phyloP scores from a whole-genome alignment of 441 rosid species.

The Capsella rubella region DNA sequence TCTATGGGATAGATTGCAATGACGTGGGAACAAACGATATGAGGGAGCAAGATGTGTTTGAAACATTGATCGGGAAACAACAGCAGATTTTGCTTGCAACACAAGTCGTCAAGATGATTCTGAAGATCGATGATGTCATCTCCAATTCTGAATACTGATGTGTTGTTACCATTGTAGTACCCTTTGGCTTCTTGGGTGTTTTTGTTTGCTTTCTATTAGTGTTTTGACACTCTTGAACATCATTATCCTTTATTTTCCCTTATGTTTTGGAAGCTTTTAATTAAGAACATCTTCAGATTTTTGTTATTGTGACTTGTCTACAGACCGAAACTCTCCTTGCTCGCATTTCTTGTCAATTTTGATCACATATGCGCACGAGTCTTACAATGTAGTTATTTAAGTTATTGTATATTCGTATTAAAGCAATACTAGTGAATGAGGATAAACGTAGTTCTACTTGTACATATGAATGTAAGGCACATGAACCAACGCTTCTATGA shows the following conservation, averaged over 20 bases:
- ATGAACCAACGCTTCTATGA: slow-evolving; percentile 3
- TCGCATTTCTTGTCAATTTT: not conserved
- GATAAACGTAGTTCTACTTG: slow-evolving; percentile 10
- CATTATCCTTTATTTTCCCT: not conserved
- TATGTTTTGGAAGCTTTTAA: slow-evolving; percentile 13
- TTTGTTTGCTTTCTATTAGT: slow-evolving; percentile 2
- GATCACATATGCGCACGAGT: not conserved
- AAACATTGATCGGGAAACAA: slow-evolving; percentile 95
- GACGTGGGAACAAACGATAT: slow-evolving; percentile 95
- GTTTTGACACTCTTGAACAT: slow-evolving; percentile 21
- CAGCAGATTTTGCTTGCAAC: slow-evolving; percentile 97
- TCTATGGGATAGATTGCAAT: slow-evolving; percentile 93
- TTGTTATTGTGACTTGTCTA: not conserved
- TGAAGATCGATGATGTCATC: slow-evolving; percentile 98
- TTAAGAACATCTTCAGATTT: slow-evolving; percentile 14
- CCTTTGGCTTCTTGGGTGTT: not conserved
- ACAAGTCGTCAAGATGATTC: slow-evolving; percentile 97
- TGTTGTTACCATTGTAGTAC: slow-evolving; percentile 14
- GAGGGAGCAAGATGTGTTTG: slow-evolving; percentile 90
- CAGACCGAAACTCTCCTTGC: not conserved
- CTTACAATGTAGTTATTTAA: not conserved
- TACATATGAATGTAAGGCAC: slow-evolving; percentile 1
- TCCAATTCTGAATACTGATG: slow-evolving; percentile 78
- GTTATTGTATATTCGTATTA: not conserved
- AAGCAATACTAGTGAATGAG: not conserved